Evolutionary conservation across 1,284 basidiomycete genomes (phyloP), one percentile per base, ranked within the genome.

Genomic region (Phenoliferia sp.): DNA sequence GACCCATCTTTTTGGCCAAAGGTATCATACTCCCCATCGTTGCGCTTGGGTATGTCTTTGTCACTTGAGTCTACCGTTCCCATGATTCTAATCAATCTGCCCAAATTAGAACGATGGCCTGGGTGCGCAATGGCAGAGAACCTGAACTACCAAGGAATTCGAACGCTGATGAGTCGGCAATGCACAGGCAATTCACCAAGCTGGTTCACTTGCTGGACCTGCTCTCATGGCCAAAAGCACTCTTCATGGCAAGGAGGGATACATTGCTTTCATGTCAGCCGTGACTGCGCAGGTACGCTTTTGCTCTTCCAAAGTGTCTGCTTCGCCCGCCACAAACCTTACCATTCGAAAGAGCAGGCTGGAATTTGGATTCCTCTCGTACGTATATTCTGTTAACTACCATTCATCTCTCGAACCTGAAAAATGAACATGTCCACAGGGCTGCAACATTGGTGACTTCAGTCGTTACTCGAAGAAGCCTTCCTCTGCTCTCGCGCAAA

Each of bases 1-100:
- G 59, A 3, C 66, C 64, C 19, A 80, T 92, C 19, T 92, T 92
- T 82, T 81, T 86, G 60, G 80, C 83, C 69, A 90, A 90, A 79
- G 85, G 85, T 0, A n/a, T 64, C 59, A 57, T 63, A 0, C 88
- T 89, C 0, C 89, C 88, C 0, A 79, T 84, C 6, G 83, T 87
- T 7, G 89, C 87, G 80, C 68, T 90, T 91, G 88, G 88, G 39
- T 52, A 5, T 64, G 60, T 15, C 52, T 36, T 56, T 54, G 33
- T 3, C 36, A 61, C 48, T 69, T 62, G 33, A 54, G 57, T n/a
- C n/a, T n/a, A n/a, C n/a, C n/a, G n/a, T n/a, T n/a, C n/a, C n/a
- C n/a, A n/a, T n/a, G n/a, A n/a, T n/a, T n/a, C n/a, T n/a, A n/a
- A n/a, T n/a, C n/a, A n/a, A n/a, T n/a, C n/a, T n/a, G n/a, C n/a